Percentiles rank a stretch among this genome's conserved stretches.
Conservation (phyloP, 1,284 basidiomycete species). For the Leccinum brunneo-olivaceum region DNA sequence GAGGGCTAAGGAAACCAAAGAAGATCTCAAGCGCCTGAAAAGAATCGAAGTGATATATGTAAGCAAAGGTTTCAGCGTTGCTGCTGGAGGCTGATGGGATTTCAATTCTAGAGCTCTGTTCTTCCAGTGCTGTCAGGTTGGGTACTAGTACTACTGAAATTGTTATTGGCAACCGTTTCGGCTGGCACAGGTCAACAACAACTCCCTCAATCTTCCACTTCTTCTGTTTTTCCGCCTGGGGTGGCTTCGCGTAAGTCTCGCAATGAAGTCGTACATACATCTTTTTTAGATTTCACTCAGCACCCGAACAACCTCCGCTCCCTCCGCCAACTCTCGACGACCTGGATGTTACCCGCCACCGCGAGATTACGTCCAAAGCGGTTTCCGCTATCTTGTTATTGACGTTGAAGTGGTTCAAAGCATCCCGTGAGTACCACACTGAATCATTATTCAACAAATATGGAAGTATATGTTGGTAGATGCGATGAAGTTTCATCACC, state of each 20-base stretch:
- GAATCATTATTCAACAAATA: not conserved
- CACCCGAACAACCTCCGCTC: slow-evolving; percentile 55
- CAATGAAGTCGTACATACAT: slow-evolving; percentile 1
- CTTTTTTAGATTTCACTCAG: slow-evolving; percentile 28
- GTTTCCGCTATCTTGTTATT: slow-evolving; percentile 92
- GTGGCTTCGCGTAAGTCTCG: slow-evolving; percentile 57
- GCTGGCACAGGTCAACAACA: slow-evolving; percentile 56
- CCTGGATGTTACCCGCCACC: slow-evolving; percentile 89
- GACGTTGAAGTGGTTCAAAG: slow-evolving; percentile 97
- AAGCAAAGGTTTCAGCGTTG: slow-evolving; percentile 26
- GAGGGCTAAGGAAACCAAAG: slow-evolving; percentile 60
- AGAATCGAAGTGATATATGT: slow-evolving; percentile 90
- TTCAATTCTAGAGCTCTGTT: slow-evolving; percentile 52
- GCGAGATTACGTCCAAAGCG: slow-evolving; percentile 96
- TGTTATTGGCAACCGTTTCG: slow-evolving; percentile 83
- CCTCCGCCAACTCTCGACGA: slow-evolving; percentile 87
- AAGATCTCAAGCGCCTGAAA: slow-evolving; percentile 79
- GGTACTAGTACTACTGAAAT: slow-evolving; percentile 85
- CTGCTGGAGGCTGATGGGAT: slow-evolving; percentile 2
- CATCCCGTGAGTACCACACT: slow-evolving; percentile 66
- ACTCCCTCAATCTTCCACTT: slow-evolving; percentile 53
- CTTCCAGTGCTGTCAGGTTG: slow-evolving; percentile 80
- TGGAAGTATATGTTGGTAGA: slow-evolving; percentile 43
- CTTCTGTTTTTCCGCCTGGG: slow-evolving; percentile 62
- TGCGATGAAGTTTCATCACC: slow-evolving; percentile 97